A percentile compares a stretch with the other conserved stretches of the same genome.
Evolutionary conservation across 139 green algal species (phyloP).

Genomic region (Microglena sp.): DNA sequence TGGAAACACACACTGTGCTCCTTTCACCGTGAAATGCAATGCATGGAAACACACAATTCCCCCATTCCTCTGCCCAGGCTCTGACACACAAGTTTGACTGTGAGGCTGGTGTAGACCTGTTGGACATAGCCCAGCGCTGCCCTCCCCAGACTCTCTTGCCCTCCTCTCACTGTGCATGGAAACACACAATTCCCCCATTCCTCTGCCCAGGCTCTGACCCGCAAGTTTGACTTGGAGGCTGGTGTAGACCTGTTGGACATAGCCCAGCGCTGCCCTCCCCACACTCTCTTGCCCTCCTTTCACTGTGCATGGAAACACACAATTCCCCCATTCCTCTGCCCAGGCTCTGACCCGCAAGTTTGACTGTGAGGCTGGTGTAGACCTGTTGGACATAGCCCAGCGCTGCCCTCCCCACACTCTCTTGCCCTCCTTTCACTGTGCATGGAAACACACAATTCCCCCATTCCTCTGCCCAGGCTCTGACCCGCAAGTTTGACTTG

Average conservation of each 20-base stretch:
- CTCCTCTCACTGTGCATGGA: too few relatives aligned
- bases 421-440: background rate
- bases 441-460: background rate
- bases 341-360: constrained; percentile 87
- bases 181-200: too few relatives aligned
- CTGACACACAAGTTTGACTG: constrained; percentile 84
- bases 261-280: constrained; percentile 35
- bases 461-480: constrained; percentile 38
- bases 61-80: constrained; percentile 37
- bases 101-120: constrained; percentile 53
- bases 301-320: background rate
- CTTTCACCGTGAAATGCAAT: too few relatives aligned
- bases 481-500: constrained; percentile 83
- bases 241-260: constrained; percentile 59
- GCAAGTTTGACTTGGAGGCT: constrained; percentile 64
- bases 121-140: constrained; percentile 38
- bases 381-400: constrained; percentile 48
- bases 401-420: constrained; percentile 40
- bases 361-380: constrained; percentile 44
- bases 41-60: too few relatives aligned
- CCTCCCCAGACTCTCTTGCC: too few relatives aligned
- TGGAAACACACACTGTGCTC: too few relatives aligned
- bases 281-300: background rate
- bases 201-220: constrained; percentile 63
- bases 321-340: constrained; percentile 2